These are phyloP conservation scores for Neoscytalidium dimidiatum DNA, from an alignment of 2,329 filamentous ascomycete species.

Conservation along the genomic window DNA sequence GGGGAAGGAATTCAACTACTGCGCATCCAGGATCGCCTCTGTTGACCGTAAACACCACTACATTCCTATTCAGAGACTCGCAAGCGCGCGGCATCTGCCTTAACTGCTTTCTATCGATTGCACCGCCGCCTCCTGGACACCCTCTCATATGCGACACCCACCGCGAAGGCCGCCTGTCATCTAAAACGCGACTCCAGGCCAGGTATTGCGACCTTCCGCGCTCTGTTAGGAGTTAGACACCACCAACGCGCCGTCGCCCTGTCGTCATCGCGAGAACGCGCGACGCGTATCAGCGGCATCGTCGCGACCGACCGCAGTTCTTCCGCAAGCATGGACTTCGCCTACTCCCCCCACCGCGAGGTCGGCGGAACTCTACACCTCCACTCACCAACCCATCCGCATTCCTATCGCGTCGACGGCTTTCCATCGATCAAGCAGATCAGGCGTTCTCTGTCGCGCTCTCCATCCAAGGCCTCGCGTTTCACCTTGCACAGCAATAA, in stretches of 20 bases:
- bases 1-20: slow-evolving; percentile 20
- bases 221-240: slow-evolving; percentile 17
- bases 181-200: slow-evolving; percentile 16
- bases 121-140: slow-evolving; percentile 17
- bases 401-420: slow-evolving; percentile 79
- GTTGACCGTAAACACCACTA: slow-evolving; percentile 20
- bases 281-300: slow-evolving; percentile 17
- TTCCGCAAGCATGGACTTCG: slow-evolving; percentile 46
- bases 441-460: slow-evolving; percentile 84
- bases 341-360: slow-evolving; percentile 53
- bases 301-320: slow-evolving; percentile 18
- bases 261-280: slow-evolving; percentile 18
- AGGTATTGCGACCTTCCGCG: neutral
- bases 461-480: slow-evolving; percentile 77
- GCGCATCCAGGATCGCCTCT: slow-evolving; percentile 11
- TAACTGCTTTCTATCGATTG: slow-evolving; percentile 18
- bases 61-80: slow-evolving; percentile 16
- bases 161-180: neutral
- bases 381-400: slow-evolving; percentile 72
- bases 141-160: slow-evolving; percentile 15
- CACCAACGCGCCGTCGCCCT: neutral
- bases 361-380: slow-evolving; percentile 78
- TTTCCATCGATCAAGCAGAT: slow-evolving; percentile 80
- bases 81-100: slow-evolving; percentile 19
- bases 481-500: slow-evolving; percentile 62